A percentile compares a stretch with the other conserved stretches of the same genome.
Conservation (phyloP, 805 yeast genomes). For the Yamadazyma scolyti region DNA sequence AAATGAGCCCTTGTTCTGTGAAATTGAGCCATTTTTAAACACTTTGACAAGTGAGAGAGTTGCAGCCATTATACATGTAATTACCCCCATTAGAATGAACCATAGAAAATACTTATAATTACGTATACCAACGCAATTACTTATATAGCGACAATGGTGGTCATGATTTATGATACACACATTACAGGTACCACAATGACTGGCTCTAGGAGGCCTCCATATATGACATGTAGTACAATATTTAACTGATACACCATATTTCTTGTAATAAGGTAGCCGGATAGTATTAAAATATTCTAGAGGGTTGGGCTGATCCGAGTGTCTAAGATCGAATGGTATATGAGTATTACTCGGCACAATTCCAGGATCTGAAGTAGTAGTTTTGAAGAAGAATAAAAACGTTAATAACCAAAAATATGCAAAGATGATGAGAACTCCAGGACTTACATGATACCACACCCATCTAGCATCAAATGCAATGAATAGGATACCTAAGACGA, state of each 20-base stretch:
- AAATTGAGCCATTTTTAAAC: too few species aligned
- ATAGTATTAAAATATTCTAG: constrained; percentile 53
- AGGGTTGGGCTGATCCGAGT: constrained; percentile 49
- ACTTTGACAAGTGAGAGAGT: constrained; percentile 18
- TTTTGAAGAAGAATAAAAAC: constrained; percentile 46
- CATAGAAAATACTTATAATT: constrained; percentile 35
- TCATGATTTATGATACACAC: constrained; percentile 64
- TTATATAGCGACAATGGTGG: constrained; percentile 68
- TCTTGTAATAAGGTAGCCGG: constrained; percentile 42
- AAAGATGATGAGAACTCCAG: constrained; percentile 54
- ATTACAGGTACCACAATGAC: constrained; percentile 69
- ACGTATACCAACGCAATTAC: constrained; percentile 39
- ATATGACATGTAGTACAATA: constrained; percentile 52
- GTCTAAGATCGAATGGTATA: constrained; percentile 23
- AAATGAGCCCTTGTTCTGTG: constrained; percentile 34
- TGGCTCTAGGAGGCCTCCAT: constrained; percentile 71
- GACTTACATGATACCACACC: constrained; percentile 55
- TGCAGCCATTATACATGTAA: constrained; percentile 17
- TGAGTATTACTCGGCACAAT: constrained; percentile 65
- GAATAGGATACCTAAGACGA: constrained; percentile 52
- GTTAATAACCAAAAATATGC: constrained; percentile 55
- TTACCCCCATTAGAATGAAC: constrained; percentile 28
- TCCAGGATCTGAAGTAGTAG: constrained; percentile 69
- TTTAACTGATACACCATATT: constrained; percentile 41
- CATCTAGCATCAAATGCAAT: constrained; percentile 44